A percentile compares a stretch with the other conserved stretches of the same genome.
Evolutionary conservation across 75 land plant genomes (phyloP).

Genomic region (Selaginella moellendorffii): DNA sequence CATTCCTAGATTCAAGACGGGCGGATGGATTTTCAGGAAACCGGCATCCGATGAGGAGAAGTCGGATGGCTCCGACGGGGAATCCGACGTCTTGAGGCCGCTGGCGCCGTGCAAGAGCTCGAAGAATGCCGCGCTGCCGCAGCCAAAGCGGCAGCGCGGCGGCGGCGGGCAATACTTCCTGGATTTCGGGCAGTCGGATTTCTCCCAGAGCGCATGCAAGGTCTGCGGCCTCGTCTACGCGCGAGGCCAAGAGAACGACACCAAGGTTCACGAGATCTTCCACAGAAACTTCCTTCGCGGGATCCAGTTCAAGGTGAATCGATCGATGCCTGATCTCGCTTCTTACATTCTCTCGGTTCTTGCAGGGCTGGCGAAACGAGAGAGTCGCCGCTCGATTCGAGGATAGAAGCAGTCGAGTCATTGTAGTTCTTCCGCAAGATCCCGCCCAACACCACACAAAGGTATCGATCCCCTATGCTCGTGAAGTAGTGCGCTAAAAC

Average conservation of each 20-base stretch:
- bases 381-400: constrained; percentile 30
- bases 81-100: no score
- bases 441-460: constrained; percentile 43
- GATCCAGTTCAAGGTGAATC: constrained; percentile 55
- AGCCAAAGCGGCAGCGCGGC: constrained; percentile 46
- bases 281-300: constrained; percentile 59
- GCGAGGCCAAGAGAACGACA: constrained; percentile 58
- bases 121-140: background rate
- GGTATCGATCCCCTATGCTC: no score
- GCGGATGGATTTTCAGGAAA: no score
- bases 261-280: constrained; percentile 51
- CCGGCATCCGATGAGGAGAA: no score
- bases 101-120: no score
- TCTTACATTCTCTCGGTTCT: background rate
- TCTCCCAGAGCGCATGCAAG: constrained; percentile 47
- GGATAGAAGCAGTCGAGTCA: constrained; percentile 32
- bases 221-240: constrained; percentile 68
- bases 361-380: constrained; percentile 77
- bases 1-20: no score
- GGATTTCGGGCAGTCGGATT: constrained; percentile 83
- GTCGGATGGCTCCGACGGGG: no score
- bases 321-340: constrained; percentile 21
- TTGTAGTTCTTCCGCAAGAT: constrained; percentile 48
- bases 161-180: constrained; percentile 66
- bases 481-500: constrained; percentile 8